Base-by-base conservation (phyloP, 257 asterid species). In the Scutellaria barbata region DNA sequence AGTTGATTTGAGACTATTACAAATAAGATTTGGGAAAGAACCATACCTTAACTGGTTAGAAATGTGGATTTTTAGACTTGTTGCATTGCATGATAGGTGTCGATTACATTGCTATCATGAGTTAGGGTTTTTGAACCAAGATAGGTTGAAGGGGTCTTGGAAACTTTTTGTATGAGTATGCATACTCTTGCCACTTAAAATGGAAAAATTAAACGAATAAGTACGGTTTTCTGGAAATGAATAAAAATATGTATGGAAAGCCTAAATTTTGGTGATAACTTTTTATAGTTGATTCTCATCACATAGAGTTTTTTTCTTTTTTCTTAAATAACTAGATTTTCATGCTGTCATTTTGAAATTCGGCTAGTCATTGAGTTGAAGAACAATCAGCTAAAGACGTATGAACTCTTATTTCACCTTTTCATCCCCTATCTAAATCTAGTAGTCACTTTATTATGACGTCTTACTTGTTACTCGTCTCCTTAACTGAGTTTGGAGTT, bases 231-330 rank as follows among this genome's bases (percentile, higher is more conserved):
- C 30, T 25, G 3, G 30, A 1, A 3, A 25, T 25, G 30, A 1
- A 25, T 25, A 25, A 25, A 25, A 1, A 25, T 25, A 3, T 25
- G 30, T 25, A 1, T 25, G 5, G 35, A 30, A 30, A 30, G 35
- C 46, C 71, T 12, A 4, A 25, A 22, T 47, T 65, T 33, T 33
- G 48, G 61, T 37, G 10, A 47, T 65, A 65, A 66, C 54, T 66
- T 30, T 30, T 30, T 1, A 22, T 22, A 22, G 25, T 22, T 22
- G 25, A 22, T 22, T 22, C 25, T 30, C 35, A 30, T 30, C 35
- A 30, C 35, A 30, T 30, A 30, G 5, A 30, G 35, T 1, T 30
- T 30, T 30, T 30, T 30, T 1, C 2, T 30, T 30, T 30, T 30
- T 1, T 4, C 35, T 30, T 30, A 30, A 30, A 30, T 30, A 30